phyloP scores from a whole-genome alignment of 2,329 filamentous ascomycete species.

The Penicillium sp. region DNA sequence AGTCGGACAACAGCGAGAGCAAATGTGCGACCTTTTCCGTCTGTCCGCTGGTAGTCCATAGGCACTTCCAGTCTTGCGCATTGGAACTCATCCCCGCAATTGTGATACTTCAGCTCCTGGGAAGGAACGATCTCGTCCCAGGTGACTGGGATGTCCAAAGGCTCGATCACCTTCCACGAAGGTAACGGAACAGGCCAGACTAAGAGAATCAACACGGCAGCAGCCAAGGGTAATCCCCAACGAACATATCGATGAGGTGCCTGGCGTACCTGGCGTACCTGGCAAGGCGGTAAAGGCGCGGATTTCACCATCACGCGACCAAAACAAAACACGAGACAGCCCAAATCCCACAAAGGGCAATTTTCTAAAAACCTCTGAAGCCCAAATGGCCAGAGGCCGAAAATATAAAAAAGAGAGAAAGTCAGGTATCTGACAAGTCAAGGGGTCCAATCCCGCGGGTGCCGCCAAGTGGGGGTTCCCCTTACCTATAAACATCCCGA shows the following conservation, averaged over 20 bases:
- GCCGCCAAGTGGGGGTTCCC: neutral
- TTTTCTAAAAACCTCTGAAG: neutral
- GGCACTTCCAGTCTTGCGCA: slow-evolving; percentile 54
- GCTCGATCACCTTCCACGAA: neutral
- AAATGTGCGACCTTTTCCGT: slow-evolving; percentile 36
- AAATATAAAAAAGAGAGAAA: neutral
- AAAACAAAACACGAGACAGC: neutral
- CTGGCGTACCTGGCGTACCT: neutral
- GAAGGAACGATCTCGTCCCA: slow-evolving; percentile 33
- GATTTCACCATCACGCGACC: neutral
- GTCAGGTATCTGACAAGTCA: neutral
- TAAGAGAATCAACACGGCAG: neutral
- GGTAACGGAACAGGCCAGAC: slow-evolving; percentile 2
- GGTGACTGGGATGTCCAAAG: neutral
- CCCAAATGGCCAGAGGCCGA: neutral
- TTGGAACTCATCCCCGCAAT: slow-evolving; percentile 49
- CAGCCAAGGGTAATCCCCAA: slow-evolving; percentile 5
- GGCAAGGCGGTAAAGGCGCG: neutral
- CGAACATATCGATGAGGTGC: neutral
- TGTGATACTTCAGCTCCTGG: slow-evolving; percentile 34
- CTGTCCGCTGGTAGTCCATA: slow-evolving; percentile 46
- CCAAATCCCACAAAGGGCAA: neutral
- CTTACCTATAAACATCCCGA: neutral
- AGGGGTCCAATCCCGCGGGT: neutral
- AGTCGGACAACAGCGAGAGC: slow-evolving; percentile 49